phyloP scores from a whole-genome alignment of 306 rosid genomes.

The Spatholobus suberectus region DNA sequence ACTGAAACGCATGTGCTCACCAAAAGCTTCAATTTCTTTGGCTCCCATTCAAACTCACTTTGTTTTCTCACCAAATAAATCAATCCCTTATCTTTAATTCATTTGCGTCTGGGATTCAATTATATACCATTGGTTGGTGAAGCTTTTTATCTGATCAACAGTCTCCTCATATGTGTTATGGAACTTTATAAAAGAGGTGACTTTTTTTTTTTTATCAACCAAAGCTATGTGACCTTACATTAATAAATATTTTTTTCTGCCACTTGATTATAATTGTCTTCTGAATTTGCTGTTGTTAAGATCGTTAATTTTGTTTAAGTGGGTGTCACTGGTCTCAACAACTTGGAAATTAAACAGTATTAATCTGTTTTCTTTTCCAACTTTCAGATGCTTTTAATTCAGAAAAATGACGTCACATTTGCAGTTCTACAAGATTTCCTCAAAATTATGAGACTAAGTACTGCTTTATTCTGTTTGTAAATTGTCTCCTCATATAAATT shows the following conservation, averaged over 20 bases:
- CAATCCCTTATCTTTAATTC: neutral
- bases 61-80: constrained; percentile 11
- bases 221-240: constrained; percentile 43
- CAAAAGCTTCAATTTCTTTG: neutral
- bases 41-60: neutral
- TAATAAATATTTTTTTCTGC: neutral
- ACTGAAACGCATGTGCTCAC: neutral
- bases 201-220: constrained; percentile 24
- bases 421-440: neutral
- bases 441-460: neutral
- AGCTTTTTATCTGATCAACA: constrained; percentile 43
- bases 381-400: constrained; percentile 35
- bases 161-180: constrained; percentile 13
- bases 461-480: neutral
- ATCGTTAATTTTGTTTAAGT: constrained; percentile 36
- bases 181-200: constrained; percentile 39
- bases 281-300: constrained; percentile 9
- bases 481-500: neutral
- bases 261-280: constrained; percentile 37
- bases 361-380: constrained; percentile 21
- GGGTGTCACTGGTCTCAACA: constrained; percentile 38
- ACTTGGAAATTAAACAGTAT: neutral
- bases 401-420: constrained; percentile 31
- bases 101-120: constrained; percentile 38
- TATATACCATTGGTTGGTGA: constrained; percentile 21